Base-by-base conservation (phyloP, 805 yeast genomes). In the Hanseniaspora lachancei region DNA sequence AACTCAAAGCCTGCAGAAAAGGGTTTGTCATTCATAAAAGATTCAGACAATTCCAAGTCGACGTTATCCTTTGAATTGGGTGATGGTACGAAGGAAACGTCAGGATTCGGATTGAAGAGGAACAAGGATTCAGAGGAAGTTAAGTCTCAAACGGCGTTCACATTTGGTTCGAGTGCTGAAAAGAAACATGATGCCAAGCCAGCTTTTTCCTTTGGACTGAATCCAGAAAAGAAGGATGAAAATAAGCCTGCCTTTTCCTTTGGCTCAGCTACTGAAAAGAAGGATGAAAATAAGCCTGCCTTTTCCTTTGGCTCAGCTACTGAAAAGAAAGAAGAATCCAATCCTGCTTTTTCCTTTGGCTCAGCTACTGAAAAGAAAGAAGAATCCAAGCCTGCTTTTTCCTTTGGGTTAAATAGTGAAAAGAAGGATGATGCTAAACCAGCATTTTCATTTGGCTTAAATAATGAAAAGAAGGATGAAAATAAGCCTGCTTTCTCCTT, bases 301-400 rank as follows among this genome's bases (percentile, higher is more conserved):
- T 48, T 41, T 16, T 13, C 23, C 9, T 48, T 48, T 48, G 52
- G 39, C 24, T 36, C 38, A 21, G 3, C 21, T 18, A 16, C 49
- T 21, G 20, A n/a, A 15, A 38, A 40, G 15, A 40, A 40, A 16
- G 42, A 13, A 24, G 32, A 23, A 13, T 5, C 20, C 5, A 43
- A 57, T 20, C 54, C 57, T 36, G 43, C 55, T 1, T 58, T 55
- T 34, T 32, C 57, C 9, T 54, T 47, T 47, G 51, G 50, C 20
- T 23, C 39, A 39, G n/a, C 41, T 9, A 18, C 40, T 2, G 42
- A 39, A 13, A 27, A 27, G 12, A 47, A 49, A 18, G 57, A 51
- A 4, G 18, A 54, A 36, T 3, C 53, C 1, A 57, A 59, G 43
- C 59, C 60, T 2, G 47, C 62, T 0, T 60, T 60, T 36, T 47